These are phyloP conservation scores for Apiospora pterosperma DNA, from an alignment of 2,329 filamentous ascomycete genomes.

Conservation along the genomic window DNA sequence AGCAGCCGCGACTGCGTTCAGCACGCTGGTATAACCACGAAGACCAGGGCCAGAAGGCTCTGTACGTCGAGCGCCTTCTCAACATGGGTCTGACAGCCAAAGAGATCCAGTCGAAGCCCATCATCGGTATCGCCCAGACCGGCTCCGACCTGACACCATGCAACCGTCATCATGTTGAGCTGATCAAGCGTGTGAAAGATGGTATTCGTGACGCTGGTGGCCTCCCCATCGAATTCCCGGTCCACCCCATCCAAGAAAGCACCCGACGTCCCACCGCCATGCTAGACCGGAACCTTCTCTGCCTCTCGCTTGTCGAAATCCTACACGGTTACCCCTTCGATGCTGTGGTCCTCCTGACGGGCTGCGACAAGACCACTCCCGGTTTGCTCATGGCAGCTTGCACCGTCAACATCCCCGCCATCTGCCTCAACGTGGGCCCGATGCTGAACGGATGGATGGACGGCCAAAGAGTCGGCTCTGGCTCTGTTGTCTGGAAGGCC, in stretches of 20 bases:
- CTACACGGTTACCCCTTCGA: constrained; percentile 46
- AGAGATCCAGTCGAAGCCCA: constrained; percentile 46
- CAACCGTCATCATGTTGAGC: constrained; percentile 45
- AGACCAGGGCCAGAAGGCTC: constrained; percentile 39
- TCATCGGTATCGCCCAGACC: constrained; percentile 50
- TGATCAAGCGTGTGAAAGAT: constrained; percentile 47
- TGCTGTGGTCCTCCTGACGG: constrained; percentile 47
- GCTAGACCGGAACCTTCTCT: constrained; percentile 46
- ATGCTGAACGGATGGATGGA: constrained; percentile 48
- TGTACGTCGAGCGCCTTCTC: constrained; percentile 48
- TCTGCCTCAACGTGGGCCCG: constrained; percentile 49
- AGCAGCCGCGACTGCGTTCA: neutral
- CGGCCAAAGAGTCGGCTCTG: constrained; percentile 38
- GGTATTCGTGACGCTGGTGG: constrained; percentile 46
- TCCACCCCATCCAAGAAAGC: constrained; percentile 49
- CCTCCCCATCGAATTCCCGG: constrained; percentile 49
- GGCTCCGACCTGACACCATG: constrained; percentile 48
- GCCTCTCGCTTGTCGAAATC: constrained; percentile 44
- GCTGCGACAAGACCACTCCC: constrained; percentile 51
- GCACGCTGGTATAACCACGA: constrained; percentile 25
- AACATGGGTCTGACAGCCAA: constrained; percentile 47
- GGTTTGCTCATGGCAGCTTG: constrained; percentile 49
- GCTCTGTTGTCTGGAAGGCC: constrained; percentile 45
- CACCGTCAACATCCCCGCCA: constrained; percentile 47
- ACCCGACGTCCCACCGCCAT: constrained; percentile 43